Conservation (phyloP, 1,139 yeast genomes). For the Komagataea norvegica region DNA sequence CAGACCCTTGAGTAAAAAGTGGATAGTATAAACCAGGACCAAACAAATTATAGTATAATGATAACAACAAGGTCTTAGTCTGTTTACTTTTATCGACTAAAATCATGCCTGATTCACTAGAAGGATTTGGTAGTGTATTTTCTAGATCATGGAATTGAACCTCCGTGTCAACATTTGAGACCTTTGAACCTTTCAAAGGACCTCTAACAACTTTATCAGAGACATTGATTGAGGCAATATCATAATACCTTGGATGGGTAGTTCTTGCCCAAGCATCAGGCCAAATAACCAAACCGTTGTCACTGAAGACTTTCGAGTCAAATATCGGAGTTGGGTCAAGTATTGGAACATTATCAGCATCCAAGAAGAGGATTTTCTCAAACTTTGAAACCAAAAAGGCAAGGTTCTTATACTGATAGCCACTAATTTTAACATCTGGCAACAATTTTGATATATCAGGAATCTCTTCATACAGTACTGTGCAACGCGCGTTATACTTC, state of each 20-base stretch:
- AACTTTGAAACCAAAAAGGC: constrained; percentile 57
- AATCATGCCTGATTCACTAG: constrained; percentile 62
- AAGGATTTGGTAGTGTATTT: constrained; percentile 57
- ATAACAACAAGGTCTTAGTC: constrained; percentile 44
- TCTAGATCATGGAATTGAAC: constrained; percentile 48
- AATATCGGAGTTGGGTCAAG: constrained; percentile 50
- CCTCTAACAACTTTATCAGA: constrained; percentile 27
- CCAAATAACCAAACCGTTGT: constrained; percentile 48
- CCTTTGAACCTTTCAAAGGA: constrained; percentile 23
- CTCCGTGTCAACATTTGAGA: constrained; percentile 16
- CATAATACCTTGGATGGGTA: constrained; percentile 54
- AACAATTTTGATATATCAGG: constrained; percentile 32
- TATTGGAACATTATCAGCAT: constrained; percentile 64
- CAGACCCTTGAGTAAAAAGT: constrained; percentile 59
- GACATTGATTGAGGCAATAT: constrained; percentile 45
- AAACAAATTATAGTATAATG: constrained; percentile 54
- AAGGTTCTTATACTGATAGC: constrained; percentile 60
- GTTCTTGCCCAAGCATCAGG: constrained; percentile 71
- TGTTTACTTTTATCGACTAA: constrained; percentile 51
- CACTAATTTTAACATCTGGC: constrained; percentile 38
- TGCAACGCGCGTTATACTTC: constrained; percentile 49
- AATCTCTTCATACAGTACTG: constrained; percentile 28
- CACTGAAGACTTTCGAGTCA: constrained; percentile 29
- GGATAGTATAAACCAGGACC: constrained; percentile 61
- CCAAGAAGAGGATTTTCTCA: constrained; percentile 56